Evolutionary conservation across 108 stramenopile genomes (phyloP), one percentile per base, ranked within the genome.

Genomic region (Phaeodactylum tricornutum): DNA sequence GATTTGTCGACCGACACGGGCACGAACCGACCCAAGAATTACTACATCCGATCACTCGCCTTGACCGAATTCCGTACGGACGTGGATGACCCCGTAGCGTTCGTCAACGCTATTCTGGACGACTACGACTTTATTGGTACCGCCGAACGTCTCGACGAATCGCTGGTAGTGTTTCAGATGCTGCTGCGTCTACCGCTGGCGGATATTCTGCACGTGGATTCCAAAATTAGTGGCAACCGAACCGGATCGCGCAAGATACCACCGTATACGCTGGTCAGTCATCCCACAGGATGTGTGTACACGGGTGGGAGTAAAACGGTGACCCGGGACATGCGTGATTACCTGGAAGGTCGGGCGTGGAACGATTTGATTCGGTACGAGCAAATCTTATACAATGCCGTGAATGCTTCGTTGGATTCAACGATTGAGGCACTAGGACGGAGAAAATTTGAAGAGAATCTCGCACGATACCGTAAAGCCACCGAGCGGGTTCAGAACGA

Each of bases 121-220:
- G 51, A 52, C 2, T 73, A 73, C 42, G 59, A 77, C 44, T 73
- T 73, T 26, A 67, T 77, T 43, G 71, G 41, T 9, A 43, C 73
- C 4, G 60, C 43, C 8, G 71, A 73, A 57, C 64, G 76, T 3
- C 62, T 77, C 68, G 68, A 77, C 24, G 76, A 77, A 26, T 62
- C 60, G 4, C 24, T 70, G 50, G 65, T 77, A 1, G 72, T 47
- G 1, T 29, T 77, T 4, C 40, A 57, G 29, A 29, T 73, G 7
- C 29, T 77, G 24, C 37, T 74, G 27, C 35, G 39, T 43, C n/a
- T 67, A 4, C 15, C 53, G 4, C 27, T 48, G 16, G 21, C n/a
- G 3, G 61, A 61, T 55, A 28, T 67, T 17, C 31, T 73, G 7
- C 62, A 54, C 42, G 15, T 75, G 24, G 29, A 27, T 5, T 45